phyloP scores from a whole-genome alignment of 2,329 filamentous ascomycete species.

The Colletotrichum eremochloae region DNA sequence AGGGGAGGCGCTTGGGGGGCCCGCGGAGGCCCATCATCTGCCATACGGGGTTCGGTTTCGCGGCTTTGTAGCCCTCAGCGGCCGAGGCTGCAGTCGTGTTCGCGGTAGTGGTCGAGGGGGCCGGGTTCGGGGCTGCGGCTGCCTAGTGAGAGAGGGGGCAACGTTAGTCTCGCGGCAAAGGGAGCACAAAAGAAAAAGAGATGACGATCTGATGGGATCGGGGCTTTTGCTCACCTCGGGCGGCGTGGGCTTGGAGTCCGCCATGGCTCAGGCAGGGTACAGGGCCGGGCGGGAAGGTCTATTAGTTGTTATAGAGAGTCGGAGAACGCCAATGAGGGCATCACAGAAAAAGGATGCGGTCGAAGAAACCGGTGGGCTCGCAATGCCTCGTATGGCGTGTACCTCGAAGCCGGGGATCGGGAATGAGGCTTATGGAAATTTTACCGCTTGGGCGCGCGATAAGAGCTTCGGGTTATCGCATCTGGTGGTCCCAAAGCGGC shows the following conservation, averaged over 20 bases:
- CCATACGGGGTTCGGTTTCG: conserved; percentile 77
- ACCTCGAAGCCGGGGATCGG: conserved; percentile 3
- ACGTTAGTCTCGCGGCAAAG: conserved; percentile 24
- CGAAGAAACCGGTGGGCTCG: neutral
- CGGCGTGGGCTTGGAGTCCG: conserved; percentile 45
- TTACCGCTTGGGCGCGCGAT: conserved; percentile 37
- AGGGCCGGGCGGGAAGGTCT: neutral
- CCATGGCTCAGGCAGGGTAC: conserved; percentile 24
- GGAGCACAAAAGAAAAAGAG: no score
- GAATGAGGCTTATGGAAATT: conserved; percentile 38
- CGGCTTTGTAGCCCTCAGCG: conserved; percentile 55
- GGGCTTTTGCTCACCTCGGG: conserved; percentile 38
- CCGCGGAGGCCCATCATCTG: conserved; percentile 88
- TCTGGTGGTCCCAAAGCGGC: conserved; percentile 23
- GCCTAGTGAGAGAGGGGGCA: conserved; percentile 8
- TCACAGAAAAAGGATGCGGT: neutral
- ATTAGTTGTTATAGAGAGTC: neutral
- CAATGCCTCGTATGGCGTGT: conserved; percentile 17
- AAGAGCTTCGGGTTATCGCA: conserved; percentile 42
- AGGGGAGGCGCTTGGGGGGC: conserved; percentile 86
- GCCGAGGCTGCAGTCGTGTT: conserved; percentile 47
- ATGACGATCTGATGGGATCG: neutral
- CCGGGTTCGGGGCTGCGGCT: conserved; percentile 13
- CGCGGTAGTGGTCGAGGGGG: conserved; percentile 27
- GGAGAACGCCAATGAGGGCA: no score